Conservation (phyloP, 768 basidiomycete species). For the Mycena amicta region DNA sequence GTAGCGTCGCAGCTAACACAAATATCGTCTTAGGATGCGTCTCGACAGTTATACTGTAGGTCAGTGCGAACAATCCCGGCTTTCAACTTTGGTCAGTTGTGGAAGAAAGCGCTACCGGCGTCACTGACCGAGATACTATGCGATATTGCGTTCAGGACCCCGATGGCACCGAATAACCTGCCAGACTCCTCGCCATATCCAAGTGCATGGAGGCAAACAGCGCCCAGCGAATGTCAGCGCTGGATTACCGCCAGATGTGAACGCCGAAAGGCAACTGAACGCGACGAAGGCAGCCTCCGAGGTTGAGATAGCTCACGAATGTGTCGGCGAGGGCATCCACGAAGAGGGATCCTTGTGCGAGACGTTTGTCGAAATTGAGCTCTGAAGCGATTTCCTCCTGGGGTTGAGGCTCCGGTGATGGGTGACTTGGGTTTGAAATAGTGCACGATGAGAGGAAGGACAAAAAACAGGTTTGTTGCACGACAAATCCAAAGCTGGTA, state of each 20-base stretch:
- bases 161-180: slow-evolving; percentile 70
- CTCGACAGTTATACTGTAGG: slow-evolving; percentile 67
- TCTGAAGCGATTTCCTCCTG: slow-evolving; percentile 58
- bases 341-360: slow-evolving; percentile 65
- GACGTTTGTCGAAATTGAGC: slow-evolving; percentile 67
- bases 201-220: slow-evolving; percentile 63
- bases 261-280: slow-evolving; percentile 62
- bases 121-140: slow-evolving; percentile 59
- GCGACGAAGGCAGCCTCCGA: slow-evolving; percentile 52
- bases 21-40: slow-evolving; percentile 73
- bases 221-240: slow-evolving; percentile 65
- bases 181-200: slow-evolving; percentile 53
- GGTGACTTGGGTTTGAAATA: slow-evolving; percentile 58
- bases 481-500: slow-evolving; percentile 56
- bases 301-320: not conserved
- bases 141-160: slow-evolving; percentile 65
- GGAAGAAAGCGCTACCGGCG: too few species aligned
- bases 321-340: slow-evolving; percentile 67
- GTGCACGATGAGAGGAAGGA: slow-evolving; percentile 68
- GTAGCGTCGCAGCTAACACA: slow-evolving; percentile 56
- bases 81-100: slow-evolving; percentile 27
- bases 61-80: slow-evolving; percentile 70
- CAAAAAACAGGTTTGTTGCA: slow-evolving; percentile 63
- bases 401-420: slow-evolving; percentile 33
- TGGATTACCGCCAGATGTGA: slow-evolving; percentile 71